Evolutionary conservation across 768 basidiomycete genomes (phyloP), one percentile per base, ranked within the genome.

Genomic region (Rhizopogon salebrosus): DNA sequence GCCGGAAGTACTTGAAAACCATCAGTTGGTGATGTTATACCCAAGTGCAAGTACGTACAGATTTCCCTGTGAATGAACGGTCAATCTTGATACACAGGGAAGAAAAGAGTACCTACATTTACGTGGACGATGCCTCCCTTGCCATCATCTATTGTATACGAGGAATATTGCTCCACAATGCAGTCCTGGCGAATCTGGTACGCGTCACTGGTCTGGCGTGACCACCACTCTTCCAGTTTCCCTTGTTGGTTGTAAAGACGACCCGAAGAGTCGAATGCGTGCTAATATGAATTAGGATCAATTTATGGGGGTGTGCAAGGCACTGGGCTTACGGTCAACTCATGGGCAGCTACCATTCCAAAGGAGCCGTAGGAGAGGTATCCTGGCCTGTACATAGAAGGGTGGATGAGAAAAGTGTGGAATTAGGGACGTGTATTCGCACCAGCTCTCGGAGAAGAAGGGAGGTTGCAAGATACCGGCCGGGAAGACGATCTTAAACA

Each of bases 381-480:
- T 27, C 80, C 75, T 4, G 97, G 97, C 92, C 89, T 91, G 52
- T 56, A 55, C 6, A 59, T 55, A 39, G 3, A 10, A 20, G 2
- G 1, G 22, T 34, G 8, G 6, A 9, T 46, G 31, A 46, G 45
- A 34, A 46, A 14, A 22, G 31, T 20, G 9, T 3, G 14, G 35
- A 46, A 34, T 34, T 22, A 1, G 8, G 16, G 11, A 46, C 42
- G 26, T 34, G 55, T 40, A 29, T 18, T 53, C 77, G 36, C 54
- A 89, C 89, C 92, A 95, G 51, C 83, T 75, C 49, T 80, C 74
- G 4, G 80, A 80, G 75, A 94, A 98, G 80, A 94, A 98, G 0
- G 95, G 95, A 2, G 91, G 86, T 57, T 87, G 92, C 16, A 98
- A 72, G 61, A 98, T 94, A 23, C 97, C 97, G 20, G 97, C 95